Base-by-base conservation (phyloP, 2,329 filamentous ascomycete genomes). In the Colletotrichum caudatum region DNA sequence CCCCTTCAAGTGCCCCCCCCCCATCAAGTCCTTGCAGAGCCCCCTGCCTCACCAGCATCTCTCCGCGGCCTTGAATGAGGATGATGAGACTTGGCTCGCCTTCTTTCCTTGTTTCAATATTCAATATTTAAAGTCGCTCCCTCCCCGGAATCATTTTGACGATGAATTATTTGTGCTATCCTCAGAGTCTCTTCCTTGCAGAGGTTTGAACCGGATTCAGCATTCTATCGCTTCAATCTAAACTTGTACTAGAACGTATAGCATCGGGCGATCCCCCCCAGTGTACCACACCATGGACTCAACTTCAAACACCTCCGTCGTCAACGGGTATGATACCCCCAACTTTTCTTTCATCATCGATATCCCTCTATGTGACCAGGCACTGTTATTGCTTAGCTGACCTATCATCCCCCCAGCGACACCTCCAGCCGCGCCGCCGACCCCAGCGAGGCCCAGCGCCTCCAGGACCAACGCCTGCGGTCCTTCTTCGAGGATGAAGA, bases 191-290 rank as follows among this genome's bases (percentile, higher is more conserved):
- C 18, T 46, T 46, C 18, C 23, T 18, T 9, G 1, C 5, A 18
- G 5, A 0, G 5, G n/a, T 14, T 29, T 16, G n/a, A 16, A 5
- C 2, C 2, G 2, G 14, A 3, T 29, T 1, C 2, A 53, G 9
- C 5, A 18, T 14, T 29, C 16, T 29, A 29, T 14, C 2, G 12
- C 16, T 18, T 14, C 11, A 33, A 33, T 33, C 8, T 9, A 5
- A 18, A 18, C 16, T 26, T 14, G 1, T 16, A 53, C 50, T 8
- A 16, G 2, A 5, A 29, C 14, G 33, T 5, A 53, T 2, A 18
- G 2, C 16, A 33, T 3, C 51, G 26, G 6, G 26, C 2, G 16
- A 26, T 33, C 29, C 8, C 20, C 0, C 14, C 50, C 14, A 18
- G 50, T 11, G 16, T 7, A 53, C 16, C 20, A 20, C 18, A n/a